Percentiles rank a stretch among this genome's conserved stretches.
Conservation (phyloP, 805 yeast species). For the Metschnikowia lachancei region DNA sequence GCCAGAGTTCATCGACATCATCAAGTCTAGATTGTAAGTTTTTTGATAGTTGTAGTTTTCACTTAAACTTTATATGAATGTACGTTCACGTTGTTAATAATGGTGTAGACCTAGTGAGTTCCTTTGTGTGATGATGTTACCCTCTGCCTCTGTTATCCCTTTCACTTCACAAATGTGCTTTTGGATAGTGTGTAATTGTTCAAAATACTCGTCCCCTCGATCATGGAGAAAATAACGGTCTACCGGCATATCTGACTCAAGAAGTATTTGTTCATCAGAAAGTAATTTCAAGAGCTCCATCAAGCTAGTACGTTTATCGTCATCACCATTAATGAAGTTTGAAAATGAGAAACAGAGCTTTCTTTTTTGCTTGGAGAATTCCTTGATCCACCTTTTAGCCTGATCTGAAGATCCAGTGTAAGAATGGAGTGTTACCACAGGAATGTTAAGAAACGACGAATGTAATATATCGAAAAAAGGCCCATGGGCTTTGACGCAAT, state of each 20-base stretch:
- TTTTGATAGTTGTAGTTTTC: neutral
- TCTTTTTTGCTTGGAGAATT: conserved; percentile 25
- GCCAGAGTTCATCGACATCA: conserved; percentile 95
- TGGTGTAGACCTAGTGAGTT: conserved; percentile 8
- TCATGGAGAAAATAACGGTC: conserved; percentile 23
- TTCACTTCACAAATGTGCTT: conserved; percentile 1
- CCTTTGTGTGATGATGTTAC: neutral
- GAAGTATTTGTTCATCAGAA: conserved; percentile 26
- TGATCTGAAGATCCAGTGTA: conserved; percentile 82
- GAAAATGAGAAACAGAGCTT: conserved; percentile 54
- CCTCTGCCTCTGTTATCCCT: conserved; percentile 2
- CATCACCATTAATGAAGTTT: conserved; percentile 44
- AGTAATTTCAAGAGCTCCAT: conserved; percentile 19
- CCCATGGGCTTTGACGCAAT: conserved; percentile 82
- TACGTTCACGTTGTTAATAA: neutral
- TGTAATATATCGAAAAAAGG: conserved; percentile 42
- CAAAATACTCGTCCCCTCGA: conserved; percentile 6
- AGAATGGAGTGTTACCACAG: conserved; percentile 70
- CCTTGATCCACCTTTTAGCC: conserved; percentile 46
- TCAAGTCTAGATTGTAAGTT: conserved; percentile 79
- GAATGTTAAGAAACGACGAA: conserved; percentile 21
- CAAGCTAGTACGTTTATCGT: conserved; percentile 26
- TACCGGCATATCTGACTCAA: conserved; percentile 38
- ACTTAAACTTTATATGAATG: conserved; percentile 5
- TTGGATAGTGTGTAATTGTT: conserved; percentile 9